A percentile compares a stretch with the other conserved stretches of the same genome.
Conservation (phyloP, 1,284 basidiomycete species). For the Taiwanofungus camphoratus region DNA sequence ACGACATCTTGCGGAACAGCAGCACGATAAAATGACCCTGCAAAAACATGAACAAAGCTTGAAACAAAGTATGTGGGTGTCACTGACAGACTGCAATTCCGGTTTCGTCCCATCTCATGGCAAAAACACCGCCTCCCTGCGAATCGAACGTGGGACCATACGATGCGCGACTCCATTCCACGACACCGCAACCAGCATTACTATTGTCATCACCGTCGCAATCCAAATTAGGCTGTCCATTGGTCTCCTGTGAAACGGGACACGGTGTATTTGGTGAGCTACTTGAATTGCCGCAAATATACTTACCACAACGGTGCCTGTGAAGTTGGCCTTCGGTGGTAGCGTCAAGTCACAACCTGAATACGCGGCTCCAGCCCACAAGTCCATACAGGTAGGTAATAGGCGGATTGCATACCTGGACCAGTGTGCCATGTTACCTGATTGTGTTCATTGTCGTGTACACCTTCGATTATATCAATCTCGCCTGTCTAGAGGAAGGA, state of each 20-base stretch:
- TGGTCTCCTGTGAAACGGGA: conserved; percentile 26
- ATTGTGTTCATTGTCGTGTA: conserved; percentile 72
- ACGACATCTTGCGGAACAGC: conserved; percentile 64
- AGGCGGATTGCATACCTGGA: conserved; percentile 33
- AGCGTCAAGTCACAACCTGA: conserved; percentile 42
- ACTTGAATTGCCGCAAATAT: background rate
- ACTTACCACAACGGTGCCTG: conserved; percentile 52
- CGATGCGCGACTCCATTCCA: conserved; percentile 64
- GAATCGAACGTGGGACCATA: conserved; percentile 69
- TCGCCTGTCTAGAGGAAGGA: conserved; percentile 51
- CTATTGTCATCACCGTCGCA: conserved; percentile 41
- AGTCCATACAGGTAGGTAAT: background rate
- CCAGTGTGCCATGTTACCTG: conserved; percentile 72
- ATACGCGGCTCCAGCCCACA: background rate
- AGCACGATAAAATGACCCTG: conserved; percentile 71
- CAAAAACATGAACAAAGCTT: background rate
- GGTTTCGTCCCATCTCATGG: conserved; percentile 73
- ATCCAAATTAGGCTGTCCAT: conserved; percentile 40
- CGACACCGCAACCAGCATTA: conserved; percentile 67
- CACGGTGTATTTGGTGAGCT: background rate
- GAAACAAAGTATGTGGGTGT: background rate
- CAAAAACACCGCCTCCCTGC: conserved; percentile 71
- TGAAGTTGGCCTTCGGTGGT: conserved; percentile 45
- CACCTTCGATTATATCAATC: conserved; percentile 78
- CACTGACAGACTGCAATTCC: conserved; percentile 66